Base-by-base conservation (phyloP, 495 filamentous ascomycete genomes). In the Aspergillus avenaceus region DNA sequence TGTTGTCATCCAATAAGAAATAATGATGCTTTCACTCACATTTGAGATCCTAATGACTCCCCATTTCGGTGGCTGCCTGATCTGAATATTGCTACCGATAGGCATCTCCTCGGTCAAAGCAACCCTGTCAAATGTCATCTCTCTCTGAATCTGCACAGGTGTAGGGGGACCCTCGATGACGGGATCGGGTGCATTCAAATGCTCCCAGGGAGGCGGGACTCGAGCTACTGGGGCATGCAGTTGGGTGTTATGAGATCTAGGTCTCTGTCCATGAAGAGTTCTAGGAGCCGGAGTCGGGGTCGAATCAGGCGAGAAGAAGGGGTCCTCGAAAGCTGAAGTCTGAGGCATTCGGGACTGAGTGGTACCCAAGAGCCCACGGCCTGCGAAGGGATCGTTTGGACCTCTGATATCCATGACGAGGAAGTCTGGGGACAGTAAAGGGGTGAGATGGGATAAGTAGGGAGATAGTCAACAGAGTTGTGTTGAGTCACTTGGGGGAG, bases 41-140 rank as follows among this genome's bases (percentile, higher is more conserved):
- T 78, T 78, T 13, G 69, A 63, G 42, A 79, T 64, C 41, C 66
- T 69, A 34, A 77, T 32, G n/a, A 78, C 74, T n/a, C 74, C 74
- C 53, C 63, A 65, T 19, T 58, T 50, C 0, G 62, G 49, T 9
- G 62, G 48, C 6, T 50, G 14, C 13, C 46, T 50, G 5, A 36
- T 21, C 18, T 60, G 44, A 4, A 58, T 50, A 7, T 58, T 37
- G 32, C 50, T 61, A 0, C 57, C 60, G 19, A 68, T 63, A 3
- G 65, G 65, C 50, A 68, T 58, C 28, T 60, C 53, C 5, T 48
- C 47, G 2, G 56, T 45, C 27, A 50, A 40, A 18, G 46, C 52
- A 42, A 49, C 45, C 8, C 14, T 47, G 2, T 53, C 46, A 4
- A 52, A 41, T n/a, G 38, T 41, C 34, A 41, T 56, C 13, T 43